Evolutionary conservation across 139 green algal genomes (phyloP), one percentile per base, ranked within the genome.

Genomic region (Volvox reticuliferus): DNA sequence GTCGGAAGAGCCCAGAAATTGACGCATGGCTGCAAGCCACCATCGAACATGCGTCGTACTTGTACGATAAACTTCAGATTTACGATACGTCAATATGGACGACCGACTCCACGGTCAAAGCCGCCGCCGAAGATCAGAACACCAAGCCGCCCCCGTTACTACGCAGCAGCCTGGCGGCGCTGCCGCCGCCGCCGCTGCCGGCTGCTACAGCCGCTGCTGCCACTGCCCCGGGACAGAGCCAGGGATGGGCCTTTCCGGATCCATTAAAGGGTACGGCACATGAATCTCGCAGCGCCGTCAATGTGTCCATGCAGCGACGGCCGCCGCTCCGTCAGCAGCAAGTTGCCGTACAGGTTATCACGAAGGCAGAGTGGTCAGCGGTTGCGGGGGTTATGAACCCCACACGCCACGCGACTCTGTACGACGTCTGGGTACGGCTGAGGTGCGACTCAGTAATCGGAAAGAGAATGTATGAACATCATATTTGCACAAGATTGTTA

Each of bases 51-150:
- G 83, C 83, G 26, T 32, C 68, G 0, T 89, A 81, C 67, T 37
- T 89, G 83, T 89, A 89, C 83, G 83, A 80, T 26, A 80, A 44
- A 65, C 63, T 88, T 22, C 32, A 88, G 32, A 78, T 88, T 62
- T 50, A 22, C 63, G 55, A 88, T 62, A 33, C 63, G 17, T 1
- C 33, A 1, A 63, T 68, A 30, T 88, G 82, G 82, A 30, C 14
- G 1, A 18, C 14, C 18, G 26, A n/a, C 71, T 18, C 71, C 71
- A 30, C 16, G 14, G 21, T 14, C 71, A n/a, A n/a, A n/a, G n/a
- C n/a, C n/a, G n/a, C n/a, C n/a, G n/a, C n/a, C n/a, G n/a, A n/a
- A n/a, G n/a, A n/a, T n/a, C n/a, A n/a, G n/a, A n/a, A n/a, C n/a
- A n/a, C n/a, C n/a, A 30, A 18, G 14, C 24, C 30, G 71, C 71